phyloP scores from a whole-genome alignment of 2,329 filamentous ascomycete genomes.

The Fusarium hostae region DNA sequence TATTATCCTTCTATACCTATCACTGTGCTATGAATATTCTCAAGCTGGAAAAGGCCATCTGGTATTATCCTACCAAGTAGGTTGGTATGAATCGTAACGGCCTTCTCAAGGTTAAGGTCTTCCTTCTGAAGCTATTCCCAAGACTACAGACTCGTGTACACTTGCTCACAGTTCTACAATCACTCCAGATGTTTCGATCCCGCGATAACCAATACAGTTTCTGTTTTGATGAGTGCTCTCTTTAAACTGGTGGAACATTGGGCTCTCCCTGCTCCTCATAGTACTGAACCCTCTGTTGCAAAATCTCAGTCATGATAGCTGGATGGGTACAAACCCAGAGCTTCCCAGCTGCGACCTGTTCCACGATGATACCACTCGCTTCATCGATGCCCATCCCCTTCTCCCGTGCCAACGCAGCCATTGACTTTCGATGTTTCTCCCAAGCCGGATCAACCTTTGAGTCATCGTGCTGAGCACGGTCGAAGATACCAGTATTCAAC shows the following conservation, averaged over 20 bases:
- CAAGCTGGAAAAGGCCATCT: no score
- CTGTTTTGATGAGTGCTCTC: no score
- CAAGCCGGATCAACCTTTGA: neutral
- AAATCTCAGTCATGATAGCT: neutral
- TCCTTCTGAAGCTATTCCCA: no score
- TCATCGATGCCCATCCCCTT: neutral
- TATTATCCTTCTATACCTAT: no score
- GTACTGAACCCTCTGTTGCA: neutral
- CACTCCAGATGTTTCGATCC: no score
- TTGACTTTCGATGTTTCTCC: neutral
- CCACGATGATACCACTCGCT: neutral
- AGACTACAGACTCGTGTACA: no score
- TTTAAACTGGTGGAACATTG: fast-evolving
- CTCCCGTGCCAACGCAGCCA: neutral
- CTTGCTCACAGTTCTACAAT: no score
- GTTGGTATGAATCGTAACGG: no score
- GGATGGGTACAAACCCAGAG: neutral
- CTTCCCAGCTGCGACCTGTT: neutral
- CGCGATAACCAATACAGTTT: no score
- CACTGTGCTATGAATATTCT: no score
- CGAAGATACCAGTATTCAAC: neutral
- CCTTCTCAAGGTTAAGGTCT: no score
- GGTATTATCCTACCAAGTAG: no score
- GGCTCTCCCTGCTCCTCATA: neutral
- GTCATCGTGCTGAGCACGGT: neutral